Evolutionary conservation across 2,329 filamentous ascomycete species (phyloP), one percentile per base, ranked within the genome.

Genomic region (Aspergillus ochraceus): DNA sequence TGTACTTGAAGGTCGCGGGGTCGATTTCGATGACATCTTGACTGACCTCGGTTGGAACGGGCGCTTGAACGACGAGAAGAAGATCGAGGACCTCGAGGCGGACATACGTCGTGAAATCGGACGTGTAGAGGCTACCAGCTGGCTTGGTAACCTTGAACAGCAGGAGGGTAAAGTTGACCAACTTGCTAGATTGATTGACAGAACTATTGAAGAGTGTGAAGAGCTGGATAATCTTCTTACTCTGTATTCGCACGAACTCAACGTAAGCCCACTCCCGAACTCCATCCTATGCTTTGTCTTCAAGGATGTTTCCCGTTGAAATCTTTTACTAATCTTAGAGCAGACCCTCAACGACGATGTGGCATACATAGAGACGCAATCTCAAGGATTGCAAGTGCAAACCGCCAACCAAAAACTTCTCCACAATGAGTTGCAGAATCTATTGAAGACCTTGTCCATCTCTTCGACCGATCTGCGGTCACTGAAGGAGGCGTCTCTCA

Each of bases 341-440:
- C 70, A 96, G 90, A 98, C 93, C 52, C 83, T 99, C 30, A 92
- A 93, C 58, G 94, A 98, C 53, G 95, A 99, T 69, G 96, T 99
- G 68, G 89, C 92, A 3, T 98, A 96, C 73, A 98, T 99, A 65
- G 95, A 99, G 79, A 92, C 95, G 2, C 95, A 99, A 76, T 93
- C 92, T 6, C 94, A 99, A 77, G 95, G 95, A 80, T 81, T 99
- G 51, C 95, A 99, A 71, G 94, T 99, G 6, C 95, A 98, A 76
- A 94, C 94, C 20, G 92, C 95, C 46, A 99, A 99, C 69, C 95
- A 99, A 74, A 97, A 97, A 74, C 84, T 97, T 29, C 84, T 99
- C 51, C 92, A 94, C 74, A 91, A 89, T 63, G 95, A 99, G 75
- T 84, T 99, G 1, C 88, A 96, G 73, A 90, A 89, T 36, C 81